Evolutionary conservation across 106 monocot genomes (phyloP), one percentile per base, ranked within the genome.

Genomic region (Vanilla planifolia): DNA sequence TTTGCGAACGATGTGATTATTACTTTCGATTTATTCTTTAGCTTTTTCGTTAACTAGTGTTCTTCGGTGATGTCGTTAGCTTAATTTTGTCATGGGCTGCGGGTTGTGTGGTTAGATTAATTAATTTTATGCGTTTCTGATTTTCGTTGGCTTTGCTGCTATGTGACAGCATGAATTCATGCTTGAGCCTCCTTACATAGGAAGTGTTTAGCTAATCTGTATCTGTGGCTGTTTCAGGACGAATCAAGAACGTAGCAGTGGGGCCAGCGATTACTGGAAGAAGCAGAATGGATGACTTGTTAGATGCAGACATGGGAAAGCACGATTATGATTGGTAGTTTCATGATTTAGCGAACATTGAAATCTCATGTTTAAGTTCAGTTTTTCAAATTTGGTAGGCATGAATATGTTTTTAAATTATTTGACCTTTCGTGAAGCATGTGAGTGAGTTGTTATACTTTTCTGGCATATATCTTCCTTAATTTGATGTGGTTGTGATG

Each of bases 271-370:
- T 24, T 1, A 42, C 21, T 13, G 60, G 41, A 4, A 42, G 17
- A 25, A 8, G 2, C 27, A 28, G 41, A 19, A n/a, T 35, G 26
- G 41, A 61, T 41, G 60, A 61, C 15, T 16, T 61, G 6, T 26
- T 26, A 26, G 60, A 61, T 41, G 60, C 41, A 5, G 60, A 61
- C 22, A 41, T 43, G 3, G 60, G 60, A 61, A 61, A 61, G 39
- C 60, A 61, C 2, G 60, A 61, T 61, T 61, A 61, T 61, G 60
- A 61, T 61, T 61, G 60, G 60, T 61, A 59, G 6, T 16, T 11
- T 15, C 27, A 55, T 32, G 28, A 1, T 55, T 30, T 21, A 24
- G 21, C 26, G 22, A 26, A 50, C 26, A 26, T 50, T 50, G 17
- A 26, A 50, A 50, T 24, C 20, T 26, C 9, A 26, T 50, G 10